A percentile compares a stretch with the other conserved stretches of the same genome.
Conservation (phyloP, 2,329 filamentous ascomycete genomes). For the Phoma sp. region DNA sequence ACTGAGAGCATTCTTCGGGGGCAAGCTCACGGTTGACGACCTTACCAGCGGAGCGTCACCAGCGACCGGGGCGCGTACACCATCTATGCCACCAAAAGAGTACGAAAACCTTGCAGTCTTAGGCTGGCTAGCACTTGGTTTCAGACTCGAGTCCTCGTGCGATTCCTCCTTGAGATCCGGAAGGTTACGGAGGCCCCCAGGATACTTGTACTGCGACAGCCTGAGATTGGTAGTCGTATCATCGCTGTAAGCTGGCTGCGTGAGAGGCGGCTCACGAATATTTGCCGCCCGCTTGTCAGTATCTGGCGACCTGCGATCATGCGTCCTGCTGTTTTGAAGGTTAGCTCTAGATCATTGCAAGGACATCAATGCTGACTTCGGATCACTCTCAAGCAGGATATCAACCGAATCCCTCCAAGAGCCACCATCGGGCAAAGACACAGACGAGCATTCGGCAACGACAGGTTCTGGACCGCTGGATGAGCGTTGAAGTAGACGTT, state of each 20-base stretch:
- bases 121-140: conserved; percentile 44
- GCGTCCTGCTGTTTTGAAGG: conserved; percentile 42
- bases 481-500: conserved; percentile 18
- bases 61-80: conserved; percentile 30
- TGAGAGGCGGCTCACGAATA: conserved; percentile 17
- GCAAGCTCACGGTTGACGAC: conserved; percentile 30
- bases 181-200: conserved; percentile 41
- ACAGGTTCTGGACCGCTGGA: conserved; percentile 21
- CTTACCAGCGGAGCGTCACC: conserved; percentile 26
- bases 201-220: conserved; percentile 40
- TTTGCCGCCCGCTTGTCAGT: conserved; percentile 7
- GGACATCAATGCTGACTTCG: conserved; percentile 8
- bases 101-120: conserved; percentile 38
- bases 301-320: conserved; percentile 21
- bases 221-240: conserved; percentile 44
- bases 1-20: conserved; percentile 27
- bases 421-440: conserved; percentile 32
- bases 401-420: conserved; percentile 22
- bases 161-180: conserved; percentile 57
- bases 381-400: conserved; percentile 19
- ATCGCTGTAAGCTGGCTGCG: conserved; percentile 26
- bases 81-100: conserved; percentile 24
- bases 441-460: conserved; percentile 27
- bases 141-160: conserved; percentile 53
- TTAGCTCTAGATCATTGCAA: background rate